phyloP scores from a whole-genome alignment of 345 rosid species.

The rapeseed (Brassica napus) region DNA sequence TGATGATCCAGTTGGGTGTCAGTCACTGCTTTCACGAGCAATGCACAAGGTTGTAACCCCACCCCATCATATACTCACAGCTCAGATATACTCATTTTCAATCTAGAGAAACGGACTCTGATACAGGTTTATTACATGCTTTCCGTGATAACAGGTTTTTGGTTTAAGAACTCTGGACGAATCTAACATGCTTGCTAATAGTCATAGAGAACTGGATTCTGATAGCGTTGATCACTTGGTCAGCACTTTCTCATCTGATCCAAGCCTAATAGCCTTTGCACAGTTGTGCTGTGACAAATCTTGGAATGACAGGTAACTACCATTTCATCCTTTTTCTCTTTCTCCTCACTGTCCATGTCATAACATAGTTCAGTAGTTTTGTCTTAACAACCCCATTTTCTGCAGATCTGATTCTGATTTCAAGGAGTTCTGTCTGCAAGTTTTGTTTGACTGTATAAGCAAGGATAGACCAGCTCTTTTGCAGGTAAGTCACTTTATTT shows the following conservation, averaged over 20 bases:
- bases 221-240: conserved; percentile 83
- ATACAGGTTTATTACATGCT: conserved; percentile 2
- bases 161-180: conserved; percentile 59
- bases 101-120: conserved; percentile 15
- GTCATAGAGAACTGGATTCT: conserved; percentile 51
- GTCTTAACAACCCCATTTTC: conserved; percentile 32
- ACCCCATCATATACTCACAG: not conserved
- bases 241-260: conserved; percentile 93
- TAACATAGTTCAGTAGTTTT: conserved; percentile 7
- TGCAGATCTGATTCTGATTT: conserved; percentile 78
- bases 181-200: conserved; percentile 40
- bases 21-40: conserved; percentile 88
- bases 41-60: conserved; percentile 80
- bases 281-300: conserved; percentile 87
- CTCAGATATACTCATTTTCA: conserved; percentile 18
- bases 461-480: conserved; percentile 94
- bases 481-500: conserved; percentile 57
- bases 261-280: conserved; percentile 91
- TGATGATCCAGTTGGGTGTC: conserved; percentile 94
- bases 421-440: conserved; percentile 95
- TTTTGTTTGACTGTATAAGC: conserved; percentile 91
- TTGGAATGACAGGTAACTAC: conserved; percentile 70
- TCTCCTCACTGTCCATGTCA: not conserved
- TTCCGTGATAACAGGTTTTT: conserved; percentile 59
- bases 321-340: not conserved